phyloP scores from a whole-genome alignment of 257 asterid genomes.

The Solanum habrochaites region DNA sequence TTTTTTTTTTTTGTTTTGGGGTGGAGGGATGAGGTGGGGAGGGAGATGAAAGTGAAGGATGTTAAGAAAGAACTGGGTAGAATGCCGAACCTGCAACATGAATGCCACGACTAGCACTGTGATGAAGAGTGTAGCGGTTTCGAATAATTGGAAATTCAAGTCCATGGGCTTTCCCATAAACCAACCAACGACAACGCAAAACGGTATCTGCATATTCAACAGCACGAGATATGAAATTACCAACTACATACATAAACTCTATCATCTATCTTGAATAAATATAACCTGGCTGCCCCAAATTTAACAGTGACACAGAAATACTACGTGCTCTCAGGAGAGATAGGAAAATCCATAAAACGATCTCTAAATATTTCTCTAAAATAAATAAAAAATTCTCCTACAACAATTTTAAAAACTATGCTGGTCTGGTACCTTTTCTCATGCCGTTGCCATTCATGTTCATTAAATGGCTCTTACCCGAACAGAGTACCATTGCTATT shows the following conservation, averaged over 20 bases:
- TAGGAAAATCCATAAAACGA: neutral
- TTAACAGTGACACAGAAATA: neutral
- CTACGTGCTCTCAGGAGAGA: neutral
- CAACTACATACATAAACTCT: neutral
- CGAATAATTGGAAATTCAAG: conserved; percentile 94
- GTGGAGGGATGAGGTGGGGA: neutral
- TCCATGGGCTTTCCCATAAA: conserved; percentile 92
- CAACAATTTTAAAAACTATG: neutral
- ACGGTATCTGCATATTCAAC: conserved; percentile 70
- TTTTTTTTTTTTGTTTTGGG: neutral
- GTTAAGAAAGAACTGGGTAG: neutral
- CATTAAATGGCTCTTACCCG: too few relatives aligned
- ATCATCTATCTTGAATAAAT: neutral
- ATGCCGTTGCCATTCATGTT: too few relatives aligned
- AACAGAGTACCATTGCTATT: too few relatives aligned
- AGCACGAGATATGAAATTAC: neutral
- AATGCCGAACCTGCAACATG: conserved; percentile 78
- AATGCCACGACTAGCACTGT: conserved; percentile 97
- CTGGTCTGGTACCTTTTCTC: too few relatives aligned
- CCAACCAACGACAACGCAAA: conserved; percentile 98
- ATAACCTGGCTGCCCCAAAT: neutral
- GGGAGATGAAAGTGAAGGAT: neutral
- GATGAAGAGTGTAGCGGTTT: conserved; percentile 92
- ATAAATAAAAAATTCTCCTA: neutral
- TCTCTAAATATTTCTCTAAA: neutral